Evolutionary conservation across 768 basidiomycete genomes (phyloP).

Genomic region (Austroboletus festivus): DNA sequence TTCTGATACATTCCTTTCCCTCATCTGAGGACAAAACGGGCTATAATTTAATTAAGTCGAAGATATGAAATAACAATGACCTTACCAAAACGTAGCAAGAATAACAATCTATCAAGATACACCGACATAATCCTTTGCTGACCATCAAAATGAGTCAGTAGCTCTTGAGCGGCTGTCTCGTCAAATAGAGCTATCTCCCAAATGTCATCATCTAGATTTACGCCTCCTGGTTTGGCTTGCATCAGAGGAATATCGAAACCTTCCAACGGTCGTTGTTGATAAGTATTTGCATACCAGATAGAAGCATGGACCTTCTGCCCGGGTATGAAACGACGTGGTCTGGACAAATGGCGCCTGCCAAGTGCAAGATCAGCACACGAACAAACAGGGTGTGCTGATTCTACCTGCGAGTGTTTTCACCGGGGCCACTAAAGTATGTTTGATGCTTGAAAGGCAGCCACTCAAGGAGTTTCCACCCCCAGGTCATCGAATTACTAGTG

Average conservation of each 20-base stretch:
- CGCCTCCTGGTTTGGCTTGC: not conserved
- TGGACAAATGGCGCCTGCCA: slow-evolving; percentile 12
- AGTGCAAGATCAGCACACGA: not conserved
- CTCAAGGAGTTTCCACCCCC: slow-evolving; percentile 7
- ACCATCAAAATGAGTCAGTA: slow-evolving; percentile 10
- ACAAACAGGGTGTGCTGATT: not conserved
- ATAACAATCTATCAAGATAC: slow-evolving; percentile 19
- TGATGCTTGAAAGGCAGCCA: slow-evolving; percentile 25
- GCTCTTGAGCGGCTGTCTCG: slow-evolving; percentile 12
- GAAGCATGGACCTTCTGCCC: slow-evolving; percentile 28
- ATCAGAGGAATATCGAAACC: slow-evolving; percentile 23
- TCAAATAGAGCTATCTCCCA: slow-evolving; percentile 26
- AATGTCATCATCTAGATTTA: slow-evolving; percentile 4
- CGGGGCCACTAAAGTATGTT: slow-evolving; percentile 18
- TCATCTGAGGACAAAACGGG: slow-evolving; percentile 8
- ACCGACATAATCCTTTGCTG: slow-evolving; percentile 15
- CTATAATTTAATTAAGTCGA: not conserved
- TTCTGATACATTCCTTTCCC: slow-evolving; percentile 20
- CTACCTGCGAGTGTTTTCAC: slow-evolving; percentile 17
- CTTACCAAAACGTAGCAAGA: slow-evolving; percentile 23
- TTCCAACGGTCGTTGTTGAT: slow-evolving; percentile 16
- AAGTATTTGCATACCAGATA: slow-evolving; percentile 19
- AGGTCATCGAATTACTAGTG: slow-evolving; percentile 19
- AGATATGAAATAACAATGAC: not conserved
- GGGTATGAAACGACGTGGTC: slow-evolving; percentile 27